A percentile compares a stretch with the other conserved stretches of the same genome.
Evolutionary conservation across 208 protist species (phyloP).

Genomic region (Novymonas esmeraldas): DNA sequence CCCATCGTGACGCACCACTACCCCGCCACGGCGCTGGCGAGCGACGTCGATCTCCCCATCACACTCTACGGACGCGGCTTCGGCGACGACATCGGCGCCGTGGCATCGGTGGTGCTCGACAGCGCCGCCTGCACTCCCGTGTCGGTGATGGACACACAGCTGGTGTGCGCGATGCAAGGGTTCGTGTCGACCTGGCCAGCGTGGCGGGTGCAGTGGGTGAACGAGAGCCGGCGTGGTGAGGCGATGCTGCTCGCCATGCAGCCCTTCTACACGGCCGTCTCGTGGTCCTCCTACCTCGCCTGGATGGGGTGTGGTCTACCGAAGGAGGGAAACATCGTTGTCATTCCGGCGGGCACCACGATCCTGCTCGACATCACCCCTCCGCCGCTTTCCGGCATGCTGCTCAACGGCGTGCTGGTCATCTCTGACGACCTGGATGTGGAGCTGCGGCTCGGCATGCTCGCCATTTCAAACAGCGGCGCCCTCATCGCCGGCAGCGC

Average conservation of each 20-base stretch:
- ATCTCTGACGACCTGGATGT: constrained; percentile 37
- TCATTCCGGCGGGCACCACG: constrained; percentile 26
- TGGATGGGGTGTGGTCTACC: constrained; percentile 36
- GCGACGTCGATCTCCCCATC: constrained; percentile 18
- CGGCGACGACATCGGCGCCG: constrained; percentile 26
- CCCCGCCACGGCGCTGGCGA: constrained; percentile 20
- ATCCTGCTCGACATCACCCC: constrained; percentile 50
- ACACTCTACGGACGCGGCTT: constrained; percentile 34
- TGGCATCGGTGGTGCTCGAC: constrained; percentile 35
- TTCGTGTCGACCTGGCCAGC: constrained; percentile 18
- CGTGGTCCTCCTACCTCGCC: constrained; percentile 51
- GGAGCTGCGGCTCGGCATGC: constrained; percentile 23
- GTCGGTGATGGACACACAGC: constrained; percentile 22
- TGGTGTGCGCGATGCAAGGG: constrained; percentile 37
- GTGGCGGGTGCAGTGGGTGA: constrained; percentile 24
- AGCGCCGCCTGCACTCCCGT: constrained; percentile 28
- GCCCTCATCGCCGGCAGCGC: constrained; percentile 37
- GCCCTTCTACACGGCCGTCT: constrained; percentile 40
- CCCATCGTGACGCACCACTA: constrained; percentile 41
- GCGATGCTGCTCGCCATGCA: constrained; percentile 35
- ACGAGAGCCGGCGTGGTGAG: constrained; percentile 20
- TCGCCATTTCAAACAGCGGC: constrained; percentile 34
- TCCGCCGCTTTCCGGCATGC: constrained; percentile 28
- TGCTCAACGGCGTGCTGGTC: constrained; percentile 44
- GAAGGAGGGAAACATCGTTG: constrained; percentile 22